phyloP scores from a whole-genome alignment of 129 eudicot species.

The Centaurea solstitialis region DNA sequence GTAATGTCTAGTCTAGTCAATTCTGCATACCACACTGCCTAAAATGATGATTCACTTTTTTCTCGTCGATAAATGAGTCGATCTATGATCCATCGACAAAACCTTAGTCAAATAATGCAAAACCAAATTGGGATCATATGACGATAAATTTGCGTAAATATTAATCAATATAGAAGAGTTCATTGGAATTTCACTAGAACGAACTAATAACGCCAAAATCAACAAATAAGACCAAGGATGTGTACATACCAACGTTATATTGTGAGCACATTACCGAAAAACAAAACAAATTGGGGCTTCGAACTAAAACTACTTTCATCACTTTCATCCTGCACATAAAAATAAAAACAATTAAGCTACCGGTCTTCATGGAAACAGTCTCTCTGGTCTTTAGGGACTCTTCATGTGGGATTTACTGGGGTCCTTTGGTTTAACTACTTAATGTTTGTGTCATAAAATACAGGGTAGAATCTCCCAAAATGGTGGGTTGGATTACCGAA shows the following conservation, averaged over 20 bases:
- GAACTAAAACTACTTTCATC: slow-evolving; percentile 11
- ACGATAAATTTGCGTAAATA: not conserved
- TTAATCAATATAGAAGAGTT: slow-evolving; percentile 8
- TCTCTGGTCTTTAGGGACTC: too few species aligned
- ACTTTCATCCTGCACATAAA: slow-evolving; percentile 27
- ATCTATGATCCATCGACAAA: not conserved
- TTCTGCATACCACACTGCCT: too few species aligned
- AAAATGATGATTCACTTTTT: too few species aligned
- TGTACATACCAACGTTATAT: slow-evolving; percentile 18
- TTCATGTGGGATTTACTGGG: too few species aligned
- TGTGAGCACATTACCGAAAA: slow-evolving; percentile 11
- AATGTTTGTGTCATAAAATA: not conserved
- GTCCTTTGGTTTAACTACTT: not conserved
- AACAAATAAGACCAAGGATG: slow-evolving; percentile 1
- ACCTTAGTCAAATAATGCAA: not conserved
- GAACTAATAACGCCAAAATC: slow-evolving; percentile 7
- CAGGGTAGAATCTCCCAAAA: not conserved
- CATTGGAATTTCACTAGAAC: slow-evolving; percentile 20
- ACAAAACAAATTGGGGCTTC: slow-evolving; percentile 7
- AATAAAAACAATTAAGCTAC: not conserved
- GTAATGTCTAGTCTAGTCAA: too few species aligned
- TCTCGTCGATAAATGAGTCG: not conserved
- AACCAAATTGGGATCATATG: not conserved
- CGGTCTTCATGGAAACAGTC: not conserved
- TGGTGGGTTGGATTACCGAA: not conserved